Percentiles rank a stretch among this genome's conserved stretches.
Conservation (phyloP, 257 asterid genomes). For the Plectranthus barbatus region DNA sequence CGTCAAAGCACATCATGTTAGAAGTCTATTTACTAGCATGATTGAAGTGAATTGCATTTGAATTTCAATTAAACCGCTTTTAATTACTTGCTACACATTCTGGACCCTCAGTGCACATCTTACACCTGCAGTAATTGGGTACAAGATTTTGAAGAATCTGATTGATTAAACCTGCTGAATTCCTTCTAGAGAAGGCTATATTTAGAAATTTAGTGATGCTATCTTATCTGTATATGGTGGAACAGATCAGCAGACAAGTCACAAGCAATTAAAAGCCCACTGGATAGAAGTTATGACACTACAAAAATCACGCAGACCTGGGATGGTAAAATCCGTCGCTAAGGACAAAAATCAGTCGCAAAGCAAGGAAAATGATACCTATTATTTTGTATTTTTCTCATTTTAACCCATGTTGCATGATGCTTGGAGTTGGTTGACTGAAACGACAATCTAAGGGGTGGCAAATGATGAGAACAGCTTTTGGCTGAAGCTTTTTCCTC, state of each 20-base stretch:
- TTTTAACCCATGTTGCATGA: constrained; percentile 17
- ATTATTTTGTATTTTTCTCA: constrained; percentile 4
- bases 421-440: constrained; percentile 19
- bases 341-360: no score
- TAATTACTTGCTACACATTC: not conserved
- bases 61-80: not conserved
- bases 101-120: not conserved
- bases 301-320: no score
- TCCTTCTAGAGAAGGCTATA: not conserved
- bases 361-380: not conserved
- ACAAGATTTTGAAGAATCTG: not conserved
- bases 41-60: not conserved
- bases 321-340: no score
- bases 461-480: constrained; percentile 35
- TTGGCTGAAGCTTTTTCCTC: constrained; percentile 29
- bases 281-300: not conserved
- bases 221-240: not conserved
- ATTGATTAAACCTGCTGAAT: not conserved
- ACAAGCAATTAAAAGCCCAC: not conserved
- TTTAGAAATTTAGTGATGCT: not conserved
- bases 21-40: not conserved
- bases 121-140: not conserved
- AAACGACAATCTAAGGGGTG: constrained; percentile 38
- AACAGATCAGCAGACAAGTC: not conserved
- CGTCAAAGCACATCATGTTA: not conserved